Evolutionary conservation across 2,329 filamentous ascomycete species (phyloP).

Genomic region (Diaporthe citriasiana): DNA sequence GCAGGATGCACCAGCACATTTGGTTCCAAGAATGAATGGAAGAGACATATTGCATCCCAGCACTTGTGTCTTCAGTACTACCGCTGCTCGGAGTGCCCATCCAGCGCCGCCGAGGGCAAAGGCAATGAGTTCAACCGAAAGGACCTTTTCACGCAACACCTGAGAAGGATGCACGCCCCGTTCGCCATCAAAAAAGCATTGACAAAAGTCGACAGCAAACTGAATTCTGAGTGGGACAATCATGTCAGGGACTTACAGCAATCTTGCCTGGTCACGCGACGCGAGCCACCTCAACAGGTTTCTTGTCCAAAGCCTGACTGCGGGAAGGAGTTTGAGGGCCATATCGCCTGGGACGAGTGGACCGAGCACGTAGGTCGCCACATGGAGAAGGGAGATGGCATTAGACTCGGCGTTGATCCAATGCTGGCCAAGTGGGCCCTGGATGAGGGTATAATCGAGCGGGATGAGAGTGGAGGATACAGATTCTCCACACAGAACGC

Average conservation of each 20-base stretch:
- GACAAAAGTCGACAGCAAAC: constrained; percentile 69
- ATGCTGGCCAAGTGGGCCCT: constrained; percentile 74
- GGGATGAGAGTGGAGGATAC: constrained; percentile 69
- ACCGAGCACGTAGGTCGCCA: constrained; percentile 94
- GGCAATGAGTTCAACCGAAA: constrained; percentile 90
- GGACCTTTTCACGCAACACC: constrained; percentile 94
- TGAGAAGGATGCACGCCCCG: constrained; percentile 92
- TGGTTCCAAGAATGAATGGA: constrained; percentile 97
- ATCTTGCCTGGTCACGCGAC: constrained; percentile 79
- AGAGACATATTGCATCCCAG: constrained; percentile 91
- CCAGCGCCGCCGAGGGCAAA: constrained; percentile 67
- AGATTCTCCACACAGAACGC: constrained; percentile 63
- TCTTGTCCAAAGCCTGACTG: constrained; percentile 82
- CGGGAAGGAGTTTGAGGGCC: constrained; percentile 76
- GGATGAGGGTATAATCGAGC: constrained; percentile 74
- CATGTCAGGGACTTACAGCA: constrained; percentile 79
- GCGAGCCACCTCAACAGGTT: constrained; percentile 78
- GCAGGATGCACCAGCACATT: constrained; percentile 89
- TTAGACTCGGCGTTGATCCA: constrained; percentile 68
- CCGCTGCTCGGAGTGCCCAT: constrained; percentile 73
- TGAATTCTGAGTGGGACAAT: constrained; percentile 74
- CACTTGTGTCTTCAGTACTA: constrained; percentile 82
- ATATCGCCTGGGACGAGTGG: constrained; percentile 86
- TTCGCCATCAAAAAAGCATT: constrained; percentile 72
- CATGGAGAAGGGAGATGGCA: constrained; percentile 80